These are phyloP conservation scores for Stentor roeselii DNA, from an alignment of 73 alveolate species.

Conservation along the genomic window DNA sequence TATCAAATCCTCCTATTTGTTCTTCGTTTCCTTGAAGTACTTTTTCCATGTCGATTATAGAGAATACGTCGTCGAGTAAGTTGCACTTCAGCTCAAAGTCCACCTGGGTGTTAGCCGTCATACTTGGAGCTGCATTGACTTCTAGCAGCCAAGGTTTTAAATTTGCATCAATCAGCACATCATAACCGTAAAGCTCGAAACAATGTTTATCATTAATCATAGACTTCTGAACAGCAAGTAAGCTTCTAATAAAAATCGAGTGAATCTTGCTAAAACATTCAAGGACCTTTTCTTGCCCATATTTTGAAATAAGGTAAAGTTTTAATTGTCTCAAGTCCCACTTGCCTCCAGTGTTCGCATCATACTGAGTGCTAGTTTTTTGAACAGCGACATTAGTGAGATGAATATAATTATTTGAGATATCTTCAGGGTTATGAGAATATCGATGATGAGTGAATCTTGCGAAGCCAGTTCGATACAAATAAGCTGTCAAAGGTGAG, in stretches of 20 bases:
- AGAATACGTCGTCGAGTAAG: slow-evolving; percentile 96
- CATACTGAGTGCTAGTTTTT: slow-evolving; percentile 93
- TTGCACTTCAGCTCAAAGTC: slow-evolving; percentile 95
- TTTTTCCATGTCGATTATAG: slow-evolving; percentile 88
- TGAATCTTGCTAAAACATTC: slow-evolving; percentile 91
- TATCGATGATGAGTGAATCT: slow-evolving; percentile 95
- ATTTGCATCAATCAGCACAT: slow-evolving; percentile 95
- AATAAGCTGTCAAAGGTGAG: slow-evolving; percentile 96
- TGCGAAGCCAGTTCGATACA: slow-evolving; percentile 97
- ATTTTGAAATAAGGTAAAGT: slow-evolving; percentile 86
- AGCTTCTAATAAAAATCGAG: slow-evolving; percentile 75
- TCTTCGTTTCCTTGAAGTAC: slow-evolving; percentile 98
- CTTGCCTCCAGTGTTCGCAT: slow-evolving; percentile 95
- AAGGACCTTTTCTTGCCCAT: slow-evolving; percentile 91
- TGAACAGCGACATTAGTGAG: slow-evolving; percentile 98
- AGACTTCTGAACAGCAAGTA: slow-evolving; percentile 87
- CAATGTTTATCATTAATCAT: slow-evolving; percentile 99
- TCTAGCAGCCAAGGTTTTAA: slow-evolving; percentile 98
- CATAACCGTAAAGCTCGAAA: slow-evolving; percentile 99
- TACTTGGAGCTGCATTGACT: slow-evolving; percentile 96
- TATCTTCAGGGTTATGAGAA: slow-evolving; percentile 87
- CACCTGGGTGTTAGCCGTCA: slow-evolving; percentile 97
- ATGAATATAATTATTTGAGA: slow-evolving; percentile 90
- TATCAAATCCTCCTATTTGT: slow-evolving; percentile 99
- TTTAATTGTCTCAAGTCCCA: slow-evolving; percentile 95